Percentiles rank a stretch among this genome's conserved stretches.
Conservation (phyloP, 1,284 basidiomycete genomes). For the Hypsizygus ulmarius region DNA sequence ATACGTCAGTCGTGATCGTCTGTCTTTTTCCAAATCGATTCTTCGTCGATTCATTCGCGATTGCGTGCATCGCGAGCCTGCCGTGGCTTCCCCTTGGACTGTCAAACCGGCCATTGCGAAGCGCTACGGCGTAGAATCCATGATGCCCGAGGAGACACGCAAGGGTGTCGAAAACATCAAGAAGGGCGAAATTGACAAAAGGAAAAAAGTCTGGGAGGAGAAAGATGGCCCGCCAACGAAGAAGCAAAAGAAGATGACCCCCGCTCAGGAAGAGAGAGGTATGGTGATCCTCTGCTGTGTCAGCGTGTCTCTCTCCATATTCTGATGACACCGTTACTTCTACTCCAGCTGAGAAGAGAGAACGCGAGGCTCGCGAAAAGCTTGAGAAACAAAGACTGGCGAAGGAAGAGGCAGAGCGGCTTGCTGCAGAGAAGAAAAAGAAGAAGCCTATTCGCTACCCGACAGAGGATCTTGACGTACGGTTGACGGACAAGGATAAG, state of each 20-base stretch:
- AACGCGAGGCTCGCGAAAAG: slow-evolving; percentile 66
- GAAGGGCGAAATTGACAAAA: slow-evolving; percentile 85
- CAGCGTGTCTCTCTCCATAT: slow-evolving; percentile 14
- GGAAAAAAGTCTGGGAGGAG: slow-evolving; percentile 85
- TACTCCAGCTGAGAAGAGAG: slow-evolving; percentile 53
- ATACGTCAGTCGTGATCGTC: slow-evolving; percentile 77
- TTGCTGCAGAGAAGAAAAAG: slow-evolving; percentile 78
- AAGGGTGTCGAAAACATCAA: slow-evolving; percentile 77
- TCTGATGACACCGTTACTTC: slow-evolving; percentile 30
- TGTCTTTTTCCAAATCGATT: slow-evolving; percentile 95
- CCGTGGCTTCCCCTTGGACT: slow-evolving; percentile 92
- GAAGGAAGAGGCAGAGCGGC: slow-evolving; percentile 68
- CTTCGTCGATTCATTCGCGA: slow-evolving; percentile 94
- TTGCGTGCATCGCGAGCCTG: slow-evolving; percentile 86
- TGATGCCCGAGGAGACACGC: slow-evolving; percentile 84
- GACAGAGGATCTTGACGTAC: slow-evolving; percentile 80
- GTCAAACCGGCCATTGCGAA: slow-evolving; percentile 84
- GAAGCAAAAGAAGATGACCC: slow-evolving; percentile 76
- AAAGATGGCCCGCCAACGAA: slow-evolving; percentile 76
- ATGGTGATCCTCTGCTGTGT: slow-evolving; percentile 14
- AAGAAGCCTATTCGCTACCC: slow-evolving; percentile 88
- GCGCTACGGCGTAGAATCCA: slow-evolving; percentile 78
- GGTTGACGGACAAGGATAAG: slow-evolving; percentile 73
- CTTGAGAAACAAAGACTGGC: slow-evolving; percentile 62
- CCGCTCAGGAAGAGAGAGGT: slow-evolving; percentile 74